Evolutionary conservation across 192 early-diverging fungal species (phyloP).

Genomic region (Martensiomyces pterosporus): DNA sequence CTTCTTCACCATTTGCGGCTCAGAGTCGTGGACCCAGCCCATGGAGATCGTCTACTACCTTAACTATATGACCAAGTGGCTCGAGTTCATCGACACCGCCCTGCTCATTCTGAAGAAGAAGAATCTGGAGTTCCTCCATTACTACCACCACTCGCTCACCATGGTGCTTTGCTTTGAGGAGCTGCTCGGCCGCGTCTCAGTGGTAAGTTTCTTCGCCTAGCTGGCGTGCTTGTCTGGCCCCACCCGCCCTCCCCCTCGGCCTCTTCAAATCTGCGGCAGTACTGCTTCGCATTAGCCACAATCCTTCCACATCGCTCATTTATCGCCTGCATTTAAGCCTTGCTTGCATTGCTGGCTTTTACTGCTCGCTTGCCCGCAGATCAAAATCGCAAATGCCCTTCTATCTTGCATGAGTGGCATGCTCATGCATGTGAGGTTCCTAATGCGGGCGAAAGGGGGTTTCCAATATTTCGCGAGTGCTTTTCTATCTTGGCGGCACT

Average conservation of each 20-base stretch:
- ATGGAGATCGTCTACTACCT: slow-evolving; percentile 84
- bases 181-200: slow-evolving; percentile 69
- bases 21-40: slow-evolving; percentile 70
- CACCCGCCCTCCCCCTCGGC: neutral
- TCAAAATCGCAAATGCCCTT: no score
- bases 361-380: no score
- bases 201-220: slow-evolving; percentile 58
- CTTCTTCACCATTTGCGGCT: slow-evolving; percentile 68
- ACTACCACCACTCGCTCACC: slow-evolving; percentile 91
- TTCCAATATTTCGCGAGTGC: no score
- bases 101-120: slow-evolving; percentile 84
- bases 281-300: no score
- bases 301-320: neutral
- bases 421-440: no score
- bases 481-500: no score
- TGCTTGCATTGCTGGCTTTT: neutral
- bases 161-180: slow-evolving; percentile 84
- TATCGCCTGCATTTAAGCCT: slow-evolving; percentile 3
- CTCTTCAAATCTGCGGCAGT: no score
- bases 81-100: slow-evolving; percentile 85
- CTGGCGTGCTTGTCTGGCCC: no score
- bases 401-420: no score
- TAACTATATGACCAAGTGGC: slow-evolving; percentile 92
- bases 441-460: no score
- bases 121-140: slow-evolving; percentile 88